Evolutionary conservation across 176 grass and related monocot genomes (phyloP).

Genomic region (Oryza meridionalis): DNA sequence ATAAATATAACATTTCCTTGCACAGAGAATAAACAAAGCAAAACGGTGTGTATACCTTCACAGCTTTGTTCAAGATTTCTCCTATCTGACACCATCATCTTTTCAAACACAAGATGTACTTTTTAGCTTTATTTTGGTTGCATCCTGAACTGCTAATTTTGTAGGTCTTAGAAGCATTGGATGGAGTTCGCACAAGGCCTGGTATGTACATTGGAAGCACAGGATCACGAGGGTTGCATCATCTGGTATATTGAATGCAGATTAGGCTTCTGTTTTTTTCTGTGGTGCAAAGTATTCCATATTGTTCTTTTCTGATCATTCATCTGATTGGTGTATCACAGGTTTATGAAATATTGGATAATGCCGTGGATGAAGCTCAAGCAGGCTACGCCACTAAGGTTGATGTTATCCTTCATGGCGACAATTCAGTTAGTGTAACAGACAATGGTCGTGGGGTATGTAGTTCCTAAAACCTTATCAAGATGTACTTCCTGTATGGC

Average conservation of each 20-base stretch:
- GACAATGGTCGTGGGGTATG: constrained; percentile 97
- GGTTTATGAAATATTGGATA: constrained; percentile 98
- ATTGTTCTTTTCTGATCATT: constrained; percentile 36
- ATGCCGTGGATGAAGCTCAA: constrained; percentile 95
- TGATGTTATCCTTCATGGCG: constrained; percentile 85
- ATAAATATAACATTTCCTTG: background rate
- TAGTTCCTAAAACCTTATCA: constrained; percentile 36
- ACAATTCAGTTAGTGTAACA: constrained; percentile 84
- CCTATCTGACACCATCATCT: background rate
- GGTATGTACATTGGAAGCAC: constrained; percentile 99
- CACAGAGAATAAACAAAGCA: background rate
- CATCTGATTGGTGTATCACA: constrained; percentile 26
- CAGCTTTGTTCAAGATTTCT: constrained; percentile 18
- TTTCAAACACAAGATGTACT: background rate
- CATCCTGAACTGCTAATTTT: constrained; percentile 36
- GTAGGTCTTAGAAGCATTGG: constrained; percentile 95
- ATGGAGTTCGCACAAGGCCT: constrained; percentile 96
- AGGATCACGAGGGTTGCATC: constrained; percentile 92
- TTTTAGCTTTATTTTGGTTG: constrained; percentile 29
- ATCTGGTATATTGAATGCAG: constrained; percentile 60
- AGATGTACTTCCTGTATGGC: constrained; percentile 12
- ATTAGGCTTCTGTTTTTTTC: constrained; percentile 26
- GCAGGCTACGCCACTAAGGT: constrained; percentile 77
- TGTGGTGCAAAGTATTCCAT: constrained; percentile 6
- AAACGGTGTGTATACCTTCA: background rate